Percentiles rank a stretch among this genome's conserved stretches.
Evolutionary conservation across 768 basidiomycete species (phyloP).

Genomic region (Austroboletus festivus): DNA sequence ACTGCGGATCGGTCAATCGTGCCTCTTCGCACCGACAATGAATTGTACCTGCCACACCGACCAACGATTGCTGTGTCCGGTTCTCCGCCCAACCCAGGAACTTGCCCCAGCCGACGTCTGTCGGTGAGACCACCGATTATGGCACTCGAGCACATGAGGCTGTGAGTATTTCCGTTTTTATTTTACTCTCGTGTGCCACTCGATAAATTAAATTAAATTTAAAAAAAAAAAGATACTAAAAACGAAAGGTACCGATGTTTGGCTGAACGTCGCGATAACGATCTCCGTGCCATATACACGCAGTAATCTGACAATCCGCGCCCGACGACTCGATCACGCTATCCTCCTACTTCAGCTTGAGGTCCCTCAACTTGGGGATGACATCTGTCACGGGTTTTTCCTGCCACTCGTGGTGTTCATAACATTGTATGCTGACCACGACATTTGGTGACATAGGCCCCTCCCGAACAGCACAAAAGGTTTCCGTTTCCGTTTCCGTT

Average conservation of each 20-base stretch:
- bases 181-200: constrained; percentile 1
- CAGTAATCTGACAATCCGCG: no score
- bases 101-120: background rate
- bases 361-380: constrained; percentile 28
- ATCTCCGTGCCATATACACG: no score
- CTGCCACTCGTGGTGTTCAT: constrained; percentile 15
- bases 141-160: no score
- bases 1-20: constrained; percentile 7
- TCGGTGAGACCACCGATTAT: no score
- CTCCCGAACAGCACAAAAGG: background rate
- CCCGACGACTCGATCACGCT: background rate
- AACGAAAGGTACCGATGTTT: no score
- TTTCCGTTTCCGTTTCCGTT: background rate
- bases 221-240: no score
- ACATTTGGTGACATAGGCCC: background rate
- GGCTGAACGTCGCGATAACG: no score
- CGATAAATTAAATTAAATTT: background rate
- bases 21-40: background rate
- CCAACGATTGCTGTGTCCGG: constrained; percentile 14
- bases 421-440: constrained; percentile 14
- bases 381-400: constrained; percentile 27
- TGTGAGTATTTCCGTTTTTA: constrained; percentile 2
- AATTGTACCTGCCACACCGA: background rate
- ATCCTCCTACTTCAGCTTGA: constrained; percentile 16
- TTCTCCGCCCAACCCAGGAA: constrained; percentile 2